Evolutionary conservation across 148 eudicot genomes (phyloP), one percentile per base, ranked within the genome.

Genomic region (Rhododendron williamsianum): DNA sequence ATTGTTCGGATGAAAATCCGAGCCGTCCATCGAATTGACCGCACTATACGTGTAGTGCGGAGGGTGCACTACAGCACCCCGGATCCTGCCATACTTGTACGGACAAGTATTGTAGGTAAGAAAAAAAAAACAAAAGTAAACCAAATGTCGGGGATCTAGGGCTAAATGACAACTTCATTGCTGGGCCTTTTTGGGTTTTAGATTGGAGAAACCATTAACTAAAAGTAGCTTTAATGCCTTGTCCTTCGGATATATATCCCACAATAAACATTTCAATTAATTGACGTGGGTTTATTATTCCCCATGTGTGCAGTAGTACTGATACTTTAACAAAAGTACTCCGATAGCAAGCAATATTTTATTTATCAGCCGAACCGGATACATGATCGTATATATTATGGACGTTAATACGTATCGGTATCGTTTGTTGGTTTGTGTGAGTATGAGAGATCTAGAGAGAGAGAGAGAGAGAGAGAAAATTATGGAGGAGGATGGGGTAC

Each of bases 161-260:
- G 76, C 76, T 13, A 78, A 79, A 52, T 27, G 60, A 79, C 38
- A n/a, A 79, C 60, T 79, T 27, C 35, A 79, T 48, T 79, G 81
- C 38, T 49, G 49, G 45, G 67, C 67, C 45, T 54, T 80, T 80
- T 52, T n/a, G 0, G n/a, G 12, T 18, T 25, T 25, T 54, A 27
- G 43, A 54, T 35, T 52, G n/a, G 45, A 80, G 43, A 80, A 80
- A 16, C 45, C 21, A 36, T 2, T 6, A 25, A 52, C 35, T 71
- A 52, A 48, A 80, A 80, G 82, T 54, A 16, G 82, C 82, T 80
- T 80, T 80, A 80, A 30, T 49, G 27, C 45, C 67, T 54, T 30
- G 45, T 18, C 67, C 2, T 33, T 54, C 27, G 30, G 67, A 19
- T 80, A 41, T 80, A 41, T 19, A 16, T 80, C 67, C 6, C n/a